phyloP scores from a whole-genome alignment of 1,139 yeast genomes.

The Hemisphaericaspora xylanilytica region DNA sequence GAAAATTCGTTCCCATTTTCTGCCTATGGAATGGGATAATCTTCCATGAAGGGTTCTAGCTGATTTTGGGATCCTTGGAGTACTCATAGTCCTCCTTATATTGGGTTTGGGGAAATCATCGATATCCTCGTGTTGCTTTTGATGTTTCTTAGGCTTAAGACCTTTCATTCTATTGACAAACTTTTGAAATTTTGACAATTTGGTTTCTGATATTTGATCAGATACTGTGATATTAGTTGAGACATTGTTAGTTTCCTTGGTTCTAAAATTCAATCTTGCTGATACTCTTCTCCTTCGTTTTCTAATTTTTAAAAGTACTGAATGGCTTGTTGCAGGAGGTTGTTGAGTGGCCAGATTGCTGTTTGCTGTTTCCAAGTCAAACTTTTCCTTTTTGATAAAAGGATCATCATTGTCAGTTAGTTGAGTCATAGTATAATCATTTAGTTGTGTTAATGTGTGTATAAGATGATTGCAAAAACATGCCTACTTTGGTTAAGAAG shows the following conservation, averaged over 20 bases:
- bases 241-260: background rate
- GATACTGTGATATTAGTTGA: background rate
- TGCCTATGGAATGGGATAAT: background rate
- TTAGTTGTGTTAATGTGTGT: background rate
- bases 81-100: background rate
- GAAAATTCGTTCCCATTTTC: background rate
- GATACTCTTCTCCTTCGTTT: background rate
- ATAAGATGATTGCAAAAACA: background rate
- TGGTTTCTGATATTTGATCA: background rate
- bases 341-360: background rate
- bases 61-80: constrained; percentile 1
- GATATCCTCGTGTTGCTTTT: background rate
- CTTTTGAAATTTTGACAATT: constrained; percentile 1
- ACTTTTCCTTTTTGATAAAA: background rate
- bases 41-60: background rate
- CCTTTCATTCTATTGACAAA: background rate
- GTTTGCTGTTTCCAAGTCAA: background rate
- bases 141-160: background rate
- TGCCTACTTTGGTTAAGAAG: too few species aligned
- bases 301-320: background rate
- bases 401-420: background rate
- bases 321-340: background rate
- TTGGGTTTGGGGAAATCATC: background rate
- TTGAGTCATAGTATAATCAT: background rate
- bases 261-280: background rate